Percentiles rank a stretch among this genome's conserved stretches.
Evolutionary conservation across 805 yeast species (phyloP).

Genomic region (Schwanniomyces polymorphus): DNA sequence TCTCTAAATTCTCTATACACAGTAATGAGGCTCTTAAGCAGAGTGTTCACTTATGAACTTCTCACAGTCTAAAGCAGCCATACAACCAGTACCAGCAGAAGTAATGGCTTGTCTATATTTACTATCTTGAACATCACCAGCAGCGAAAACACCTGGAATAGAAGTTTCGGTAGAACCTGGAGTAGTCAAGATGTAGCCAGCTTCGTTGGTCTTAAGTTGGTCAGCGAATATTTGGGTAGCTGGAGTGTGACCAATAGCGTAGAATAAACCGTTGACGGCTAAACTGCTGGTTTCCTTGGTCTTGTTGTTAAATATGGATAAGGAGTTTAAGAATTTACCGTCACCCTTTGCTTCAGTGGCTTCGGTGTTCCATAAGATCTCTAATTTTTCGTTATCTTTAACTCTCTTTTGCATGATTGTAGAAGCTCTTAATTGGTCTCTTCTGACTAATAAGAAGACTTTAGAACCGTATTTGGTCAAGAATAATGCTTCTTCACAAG

Average conservation of each 20-base stretch:
- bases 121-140: slow-evolving; percentile 98
- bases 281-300: slow-evolving; percentile 70
- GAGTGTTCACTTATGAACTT: slow-evolving; percentile 65
- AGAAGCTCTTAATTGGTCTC: slow-evolving; percentile 92
- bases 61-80: slow-evolving; percentile 98
- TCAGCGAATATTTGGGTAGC: slow-evolving; percentile 81
- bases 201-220: slow-evolving; percentile 81
- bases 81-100: slow-evolving; percentile 99
- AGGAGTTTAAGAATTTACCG: slow-evolving; percentile 72
- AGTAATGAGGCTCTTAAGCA: neutral
- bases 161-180: slow-evolving; percentile 91
- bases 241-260: slow-evolving; percentile 97
- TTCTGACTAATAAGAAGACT: slow-evolving; percentile 90
- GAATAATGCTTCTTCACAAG: slow-evolving; percentile 98
- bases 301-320: slow-evolving; percentile 68
- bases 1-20: neutral
- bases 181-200: slow-evolving; percentile 83
- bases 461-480: slow-evolving; percentile 97
- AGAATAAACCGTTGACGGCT: slow-evolving; percentile 87
- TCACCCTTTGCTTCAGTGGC: slow-evolving; percentile 91
- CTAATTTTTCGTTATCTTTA: slow-evolving; percentile 79
- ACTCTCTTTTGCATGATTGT: slow-evolving; percentile 96
- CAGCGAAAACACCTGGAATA: slow-evolving; percentile 91
- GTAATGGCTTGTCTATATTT: slow-evolving; percentile 98
- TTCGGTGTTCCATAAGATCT: slow-evolving; percentile 83